A percentile compares a stretch with the other conserved stretches of the same genome.
phyloP scores from a whole-genome alignment of 805 yeast genomes.

The Millerozyma acaciae region DNA sequence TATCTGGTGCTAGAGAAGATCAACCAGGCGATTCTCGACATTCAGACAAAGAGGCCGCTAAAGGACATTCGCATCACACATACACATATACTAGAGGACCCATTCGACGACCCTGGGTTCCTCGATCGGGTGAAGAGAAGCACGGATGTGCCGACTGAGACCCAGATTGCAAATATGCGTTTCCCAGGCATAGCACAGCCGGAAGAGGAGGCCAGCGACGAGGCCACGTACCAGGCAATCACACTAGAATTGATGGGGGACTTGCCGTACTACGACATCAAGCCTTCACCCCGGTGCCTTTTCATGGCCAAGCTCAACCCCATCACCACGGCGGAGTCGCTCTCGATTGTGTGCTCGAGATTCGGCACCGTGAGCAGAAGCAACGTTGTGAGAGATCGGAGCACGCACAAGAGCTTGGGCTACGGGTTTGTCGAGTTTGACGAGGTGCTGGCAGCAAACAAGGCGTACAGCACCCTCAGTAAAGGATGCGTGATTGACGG shows the following conservation, averaged over 20 bases:
- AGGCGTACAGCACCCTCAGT: slow-evolving; percentile 61
- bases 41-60: slow-evolving; percentile 6
- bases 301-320: slow-evolving; percentile 65
- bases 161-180: slow-evolving; percentile 10
- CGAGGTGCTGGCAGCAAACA: slow-evolving; percentile 47
- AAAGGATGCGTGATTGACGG: slow-evolving; percentile 59
- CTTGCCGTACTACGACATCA: slow-evolving; percentile 51
- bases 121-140: slow-evolving; percentile 4
- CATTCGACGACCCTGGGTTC: slow-evolving; percentile 35
- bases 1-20: slow-evolving; percentile 43
- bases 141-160: slow-evolving; percentile 6
- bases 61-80: slow-evolving; percentile 45
- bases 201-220: slow-evolving; percentile 14
- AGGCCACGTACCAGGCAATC: slow-evolving; percentile 50
- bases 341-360: slow-evolving; percentile 53
- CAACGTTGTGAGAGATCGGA: slow-evolving; percentile 44
- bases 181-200: slow-evolving; percentile 11
- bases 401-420: slow-evolving; percentile 47
- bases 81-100: slow-evolving; percentile 50
- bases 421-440: slow-evolving; percentile 65
- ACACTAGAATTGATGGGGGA: slow-evolving; percentile 65
- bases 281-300: slow-evolving; percentile 58
- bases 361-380: slow-evolving; percentile 54
- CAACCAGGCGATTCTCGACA: slow-evolving; percentile 37
- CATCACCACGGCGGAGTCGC: slow-evolving; percentile 54